phyloP scores from a whole-genome alignment of 805 yeast species.

The Lipomyces orientalis region DNA sequence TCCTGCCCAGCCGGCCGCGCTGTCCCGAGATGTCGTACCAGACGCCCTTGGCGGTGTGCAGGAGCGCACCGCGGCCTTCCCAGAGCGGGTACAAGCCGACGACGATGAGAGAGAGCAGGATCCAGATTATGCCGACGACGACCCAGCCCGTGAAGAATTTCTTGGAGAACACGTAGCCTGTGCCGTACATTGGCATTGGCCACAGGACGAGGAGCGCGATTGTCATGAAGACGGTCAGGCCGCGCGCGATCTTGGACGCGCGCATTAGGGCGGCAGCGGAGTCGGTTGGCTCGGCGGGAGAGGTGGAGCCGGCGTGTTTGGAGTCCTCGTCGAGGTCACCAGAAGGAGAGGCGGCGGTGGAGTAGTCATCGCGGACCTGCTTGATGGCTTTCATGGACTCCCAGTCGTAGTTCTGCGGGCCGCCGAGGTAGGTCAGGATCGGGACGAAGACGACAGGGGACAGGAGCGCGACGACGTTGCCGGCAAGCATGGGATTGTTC shows the following conservation, averaged over 20 bases:
- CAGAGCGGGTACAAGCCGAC: constrained; percentile 51
- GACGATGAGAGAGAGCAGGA: constrained; percentile 32
- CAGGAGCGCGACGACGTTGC: constrained; percentile 61
- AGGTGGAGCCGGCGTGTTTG: not conserved
- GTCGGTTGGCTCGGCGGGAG: constrained; percentile 4
- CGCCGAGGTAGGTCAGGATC: constrained; percentile 52
- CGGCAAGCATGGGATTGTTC: constrained; percentile 82
- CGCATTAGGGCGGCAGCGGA: constrained; percentile 9
- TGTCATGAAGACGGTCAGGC: constrained; percentile 46
- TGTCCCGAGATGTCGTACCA: constrained; percentile 32
- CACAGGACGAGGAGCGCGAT: constrained; percentile 68
- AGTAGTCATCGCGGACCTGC: constrained; percentile 51
- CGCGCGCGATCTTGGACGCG: constrained; percentile 36
- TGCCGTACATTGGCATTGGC: constrained; percentile 91
- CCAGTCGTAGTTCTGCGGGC: constrained; percentile 62
- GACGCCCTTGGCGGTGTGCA: constrained; percentile 38
- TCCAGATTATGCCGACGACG: constrained; percentile 74
- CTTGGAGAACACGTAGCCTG: constrained; percentile 70
- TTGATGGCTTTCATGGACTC: constrained; percentile 52
- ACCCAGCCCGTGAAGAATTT: constrained; percentile 85
- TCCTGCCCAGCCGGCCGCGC: constrained; percentile 1
- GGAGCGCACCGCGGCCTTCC: constrained; percentile 55
- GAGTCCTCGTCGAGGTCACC: constrained; percentile 6
- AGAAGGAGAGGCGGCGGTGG: not conserved
- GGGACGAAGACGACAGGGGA: constrained; percentile 56